phyloP scores from a whole-genome alignment of 192 early-diverging fungal genomes.

The Tieghemiomyces parasiticus region DNA sequence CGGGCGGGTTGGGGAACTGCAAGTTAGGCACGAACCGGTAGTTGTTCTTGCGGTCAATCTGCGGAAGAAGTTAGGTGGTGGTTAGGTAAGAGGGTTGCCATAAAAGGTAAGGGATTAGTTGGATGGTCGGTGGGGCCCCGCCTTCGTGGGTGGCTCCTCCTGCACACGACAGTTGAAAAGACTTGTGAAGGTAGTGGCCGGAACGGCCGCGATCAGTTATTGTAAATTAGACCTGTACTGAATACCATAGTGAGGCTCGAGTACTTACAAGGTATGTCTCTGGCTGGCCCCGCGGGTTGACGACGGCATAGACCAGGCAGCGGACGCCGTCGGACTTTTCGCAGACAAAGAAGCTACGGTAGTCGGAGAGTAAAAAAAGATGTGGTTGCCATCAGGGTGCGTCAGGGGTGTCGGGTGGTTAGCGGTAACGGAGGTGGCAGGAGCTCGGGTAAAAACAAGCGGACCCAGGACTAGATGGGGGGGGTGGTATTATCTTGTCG shows the following conservation, averaged over 20 bases:
- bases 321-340: slow-evolving; percentile 77
- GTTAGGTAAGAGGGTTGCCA: too few relatives aligned
- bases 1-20: slow-evolving; percentile 41
- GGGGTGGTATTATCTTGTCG: background rate
- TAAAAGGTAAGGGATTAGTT: too few relatives aligned
- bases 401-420: background rate
- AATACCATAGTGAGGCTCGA: too few relatives aligned
- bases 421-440: background rate
- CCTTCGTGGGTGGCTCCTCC: too few relatives aligned
- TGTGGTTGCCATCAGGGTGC: background rate
- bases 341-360: slow-evolving; percentile 50
- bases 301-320: slow-evolving; percentile 31
- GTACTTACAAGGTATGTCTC: background rate
- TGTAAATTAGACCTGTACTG: too few relatives aligned
- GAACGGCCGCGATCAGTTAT: too few relatives aligned
- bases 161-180: too few relatives aligned
- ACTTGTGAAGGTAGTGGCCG: too few relatives aligned
- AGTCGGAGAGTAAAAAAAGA: background rate
- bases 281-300: background rate
- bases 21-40: slow-evolving; percentile 47
- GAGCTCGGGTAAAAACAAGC: background rate
- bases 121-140: too few relatives aligned
- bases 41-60: slow-evolving; percentile 56
- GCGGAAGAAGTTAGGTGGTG: too few relatives aligned
- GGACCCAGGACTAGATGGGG: background rate